phyloP scores from a whole-genome alignment of 1,284 basidiomycete species.

The Fomes fomentarius region DNA sequence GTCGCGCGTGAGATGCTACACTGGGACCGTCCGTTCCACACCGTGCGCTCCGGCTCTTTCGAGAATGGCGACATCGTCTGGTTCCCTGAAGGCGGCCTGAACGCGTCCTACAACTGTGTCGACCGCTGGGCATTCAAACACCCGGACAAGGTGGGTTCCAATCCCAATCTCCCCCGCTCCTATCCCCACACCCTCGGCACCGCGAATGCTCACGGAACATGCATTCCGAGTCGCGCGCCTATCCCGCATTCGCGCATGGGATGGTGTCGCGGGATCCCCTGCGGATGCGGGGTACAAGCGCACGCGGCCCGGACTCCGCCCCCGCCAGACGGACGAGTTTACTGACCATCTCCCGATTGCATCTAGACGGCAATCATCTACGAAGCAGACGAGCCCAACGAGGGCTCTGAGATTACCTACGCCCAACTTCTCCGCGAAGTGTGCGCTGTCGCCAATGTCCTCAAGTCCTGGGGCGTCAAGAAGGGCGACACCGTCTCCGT shows the following conservation, averaged over 20 bases:
- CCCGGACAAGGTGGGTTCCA: slow-evolving; percentile 76
- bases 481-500: slow-evolving; percentile 96
- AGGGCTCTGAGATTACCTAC: slow-evolving; percentile 82
- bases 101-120: slow-evolving; percentile 97
- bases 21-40: slow-evolving; percentile 94
- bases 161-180: slow-evolving; percentile 6
- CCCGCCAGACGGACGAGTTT: no score
- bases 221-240: not conserved
- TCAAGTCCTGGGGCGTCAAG: slow-evolving; percentile 89
- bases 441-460: slow-evolving; percentile 89
- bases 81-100: slow-evolving; percentile 92
- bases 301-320: no score
- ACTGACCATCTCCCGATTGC: not conserved
- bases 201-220: not conserved
- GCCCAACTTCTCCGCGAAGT: slow-evolving; percentile 90
- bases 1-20: slow-evolving; percentile 80
- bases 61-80: slow-evolving; percentile 89
- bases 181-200: not conserved
- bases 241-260: not conserved
- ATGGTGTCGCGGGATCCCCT: no score
- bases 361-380: slow-evolving; percentile 91
- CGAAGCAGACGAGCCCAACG: slow-evolving; percentile 94
- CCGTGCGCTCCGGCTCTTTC: slow-evolving; percentile 86
- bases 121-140: slow-evolving; percentile 94
- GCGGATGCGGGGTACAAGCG: no score